Conservation (phyloP, 1,139 yeast species). For the Pneumocystis canis region DNA sequence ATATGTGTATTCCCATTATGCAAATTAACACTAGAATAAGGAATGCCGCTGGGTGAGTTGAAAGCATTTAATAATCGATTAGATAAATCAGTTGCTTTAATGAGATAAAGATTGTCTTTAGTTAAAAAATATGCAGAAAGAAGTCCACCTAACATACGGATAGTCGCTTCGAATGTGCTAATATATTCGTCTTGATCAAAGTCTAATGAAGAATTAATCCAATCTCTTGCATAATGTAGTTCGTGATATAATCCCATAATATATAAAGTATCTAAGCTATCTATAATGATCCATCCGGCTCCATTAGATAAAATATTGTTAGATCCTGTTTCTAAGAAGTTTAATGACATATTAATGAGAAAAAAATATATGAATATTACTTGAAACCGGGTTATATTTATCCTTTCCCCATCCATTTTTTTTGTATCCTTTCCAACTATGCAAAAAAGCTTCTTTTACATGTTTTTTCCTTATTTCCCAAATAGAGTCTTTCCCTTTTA, state of each 20-base stretch:
- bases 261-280: conserved; percentile 69
- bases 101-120: conserved; percentile 53
- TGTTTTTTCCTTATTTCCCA: conserved; percentile 38
- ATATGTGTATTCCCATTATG: conserved; percentile 44
- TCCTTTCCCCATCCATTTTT: conserved; percentile 75
- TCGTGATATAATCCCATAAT: conserved; percentile 65
- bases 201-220: conserved; percentile 51
- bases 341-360: not conserved
- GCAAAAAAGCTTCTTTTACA: conserved; percentile 50
- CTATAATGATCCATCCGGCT: conserved; percentile 90
- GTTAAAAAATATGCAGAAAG: conserved; percentile 67
- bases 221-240: conserved; percentile 46
- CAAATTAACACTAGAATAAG: conserved; percentile 20
- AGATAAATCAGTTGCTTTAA: conserved; percentile 64
- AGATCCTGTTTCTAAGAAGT: conserved; percentile 33
- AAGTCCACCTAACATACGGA: conserved; percentile 84
- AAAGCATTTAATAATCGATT: conserved; percentile 27
- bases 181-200: conserved; percentile 61
- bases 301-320: conserved; percentile 56
- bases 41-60: conserved; percentile 18
- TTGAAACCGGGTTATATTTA: conserved; percentile 44
- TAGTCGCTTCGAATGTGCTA: conserved; percentile 83
- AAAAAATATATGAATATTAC: not conserved
- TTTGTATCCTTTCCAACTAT: conserved; percentile 68
- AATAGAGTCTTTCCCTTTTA: conserved; percentile 10